Conservation (phyloP, 2,329 filamentous ascomycete species). For the Ascochyta pisi region DNA sequence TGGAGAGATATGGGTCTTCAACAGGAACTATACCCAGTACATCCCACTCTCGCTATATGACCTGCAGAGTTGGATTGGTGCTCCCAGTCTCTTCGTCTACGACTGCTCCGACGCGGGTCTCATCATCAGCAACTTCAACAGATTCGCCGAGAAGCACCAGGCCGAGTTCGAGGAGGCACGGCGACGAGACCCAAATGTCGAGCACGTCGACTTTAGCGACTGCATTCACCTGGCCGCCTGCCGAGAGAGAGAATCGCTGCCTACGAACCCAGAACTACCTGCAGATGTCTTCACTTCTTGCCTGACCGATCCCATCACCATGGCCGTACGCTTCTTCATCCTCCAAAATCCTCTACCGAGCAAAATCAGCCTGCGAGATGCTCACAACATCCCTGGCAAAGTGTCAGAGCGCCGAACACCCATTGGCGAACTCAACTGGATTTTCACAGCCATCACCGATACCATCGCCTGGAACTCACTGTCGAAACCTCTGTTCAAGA, state of each 20-base stretch:
- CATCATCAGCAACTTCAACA: constrained; percentile 92
- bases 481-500: constrained; percentile 88
- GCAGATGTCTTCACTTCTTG: constrained; percentile 97
- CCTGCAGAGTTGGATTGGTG: constrained; percentile 92
- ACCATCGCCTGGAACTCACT: constrained; percentile 98
- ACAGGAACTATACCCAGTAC: constrained; percentile 98
- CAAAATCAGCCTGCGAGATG: constrained; percentile 77
- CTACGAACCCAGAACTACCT: constrained; percentile 90
- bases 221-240: constrained; percentile 94
- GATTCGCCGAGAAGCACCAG: constrained; percentile 94
- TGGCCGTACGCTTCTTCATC: constrained; percentile 95
- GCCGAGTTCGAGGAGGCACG: constrained; percentile 81
- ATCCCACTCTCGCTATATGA: constrained; percentile 97
- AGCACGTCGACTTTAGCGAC: constrained; percentile 73
- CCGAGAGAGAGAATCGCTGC: constrained; percentile 86
- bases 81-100: constrained; percentile 95
- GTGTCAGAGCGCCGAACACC: constrained; percentile 93
- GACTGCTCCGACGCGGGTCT: constrained; percentile 97
- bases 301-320: constrained; percentile 95
- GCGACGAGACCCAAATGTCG: constrained; percentile 74
- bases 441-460: constrained; percentile 98
- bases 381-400: constrained; percentile 86
- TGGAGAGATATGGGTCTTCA: constrained; percentile 99
- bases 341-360: constrained; percentile 81
- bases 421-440: constrained; percentile 97